Percentiles rank a stretch among this genome's conserved stretches.
These are phyloP conservation scores for Alternaria solani DNA, from an alignment of 2,329 filamentous ascomycete species.

Conservation along the genomic window DNA sequence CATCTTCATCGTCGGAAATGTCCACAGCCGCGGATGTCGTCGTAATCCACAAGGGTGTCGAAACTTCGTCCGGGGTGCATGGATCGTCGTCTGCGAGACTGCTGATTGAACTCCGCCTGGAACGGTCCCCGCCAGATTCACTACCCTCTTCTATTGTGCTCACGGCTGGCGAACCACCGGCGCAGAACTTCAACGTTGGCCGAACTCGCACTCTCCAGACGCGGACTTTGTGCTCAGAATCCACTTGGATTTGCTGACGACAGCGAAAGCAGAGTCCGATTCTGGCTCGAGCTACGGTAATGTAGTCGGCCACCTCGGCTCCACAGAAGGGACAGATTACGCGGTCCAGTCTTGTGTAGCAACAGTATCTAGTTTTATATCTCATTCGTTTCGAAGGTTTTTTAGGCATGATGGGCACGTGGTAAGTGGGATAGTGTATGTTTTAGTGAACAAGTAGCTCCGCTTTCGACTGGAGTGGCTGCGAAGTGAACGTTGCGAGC, in stretches of 20 bases:
- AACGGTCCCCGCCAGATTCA: not conserved
- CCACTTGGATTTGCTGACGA: not conserved
- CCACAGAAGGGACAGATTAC: not conserved
- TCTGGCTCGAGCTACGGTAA: not conserved
- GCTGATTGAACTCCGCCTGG: not conserved
- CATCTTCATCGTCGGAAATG: not conserved
- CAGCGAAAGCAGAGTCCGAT: not conserved
- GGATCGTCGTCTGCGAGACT: not conserved
- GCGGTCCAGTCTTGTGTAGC: not conserved
- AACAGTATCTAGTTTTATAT: not conserved
- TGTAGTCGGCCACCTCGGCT: not conserved
- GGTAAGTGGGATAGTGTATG: not conserved
- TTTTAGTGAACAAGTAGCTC: not conserved
- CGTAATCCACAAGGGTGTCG: not conserved
- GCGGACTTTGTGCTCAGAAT: not conserved
- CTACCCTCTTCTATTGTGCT: not conserved
- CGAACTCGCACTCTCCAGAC: not conserved
- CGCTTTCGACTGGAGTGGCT: not conserved
- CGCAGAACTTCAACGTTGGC: not conserved
- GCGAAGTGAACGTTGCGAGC: not conserved
- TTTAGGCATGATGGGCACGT: not conserved
- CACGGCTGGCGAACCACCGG: not conserved
- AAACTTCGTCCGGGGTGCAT: not conserved
- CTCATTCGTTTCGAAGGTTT: not conserved
- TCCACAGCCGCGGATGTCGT: not conserved